Evolutionary conservation across 345 rosid genomes (phyloP), one percentile per base, ranked within the genome.

Genomic region (Conringia planisiliqua): DNA sequence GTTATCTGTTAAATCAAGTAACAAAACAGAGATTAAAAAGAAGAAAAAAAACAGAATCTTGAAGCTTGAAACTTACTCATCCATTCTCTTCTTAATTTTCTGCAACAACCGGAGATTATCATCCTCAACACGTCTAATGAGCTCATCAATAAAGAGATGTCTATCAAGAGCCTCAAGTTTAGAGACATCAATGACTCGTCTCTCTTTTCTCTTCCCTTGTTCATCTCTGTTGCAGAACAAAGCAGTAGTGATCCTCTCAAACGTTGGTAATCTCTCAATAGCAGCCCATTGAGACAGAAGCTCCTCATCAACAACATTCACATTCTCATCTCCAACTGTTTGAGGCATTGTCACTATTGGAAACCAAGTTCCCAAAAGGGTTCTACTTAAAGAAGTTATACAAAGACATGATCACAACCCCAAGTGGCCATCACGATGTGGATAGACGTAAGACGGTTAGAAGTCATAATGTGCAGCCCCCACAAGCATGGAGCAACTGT

Each of bases 261-360:
- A 64, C 1, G 92, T 86, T n/a, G 90, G 88, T 27, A 79, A 42
- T 26, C 72, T 88, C 68, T 85, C 84, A 62, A 86, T 60, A 16
- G 62, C 83, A 69, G 76, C 78, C 86, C 90, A 86, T 24, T 85
- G 93, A 58, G 56, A 50, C 30, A 3, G 30, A 50, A 50, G 30
- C 30, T 81, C 73, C 3, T 73, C 82, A 51, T 77, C 76, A 13
- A 52, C 76, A 40, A 54, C 68, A 60, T 14, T 50, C 10, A 7
- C 59, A 29, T 30, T 36, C 10, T 32, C 61, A n/a, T 30, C 16
- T 7, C 17, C 63, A 63, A 10, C 36, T 73, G 43, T 63, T 52
- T 54, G 70, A 63, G 52, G 8, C 76, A 10, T 56, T 56, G 12
- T 8, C 61, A 30, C n/a, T 30, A 27, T 7, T 56, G 22, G 39